A percentile compares a stretch with the other conserved stretches of the same genome.
phyloP scores from a whole-genome alignment of 768 basidiomycete species.

The Mycena leptocephala region DNA sequence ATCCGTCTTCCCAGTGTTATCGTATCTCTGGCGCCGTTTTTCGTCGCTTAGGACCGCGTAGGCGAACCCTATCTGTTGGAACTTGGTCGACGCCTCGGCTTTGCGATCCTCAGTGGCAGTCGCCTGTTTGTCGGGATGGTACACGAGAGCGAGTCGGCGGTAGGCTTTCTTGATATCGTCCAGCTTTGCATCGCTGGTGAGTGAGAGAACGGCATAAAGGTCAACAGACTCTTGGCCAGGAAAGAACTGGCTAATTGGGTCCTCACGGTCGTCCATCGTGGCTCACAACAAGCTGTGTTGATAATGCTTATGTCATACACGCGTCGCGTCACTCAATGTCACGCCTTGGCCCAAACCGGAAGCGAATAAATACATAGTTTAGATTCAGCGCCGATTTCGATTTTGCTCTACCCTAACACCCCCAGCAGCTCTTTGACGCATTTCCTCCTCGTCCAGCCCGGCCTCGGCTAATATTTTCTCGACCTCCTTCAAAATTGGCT shows the following conservation, averaged over 20 bases:
- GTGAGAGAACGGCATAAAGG: constrained; percentile 82
- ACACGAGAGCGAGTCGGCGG: constrained; percentile 83
- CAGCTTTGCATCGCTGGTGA: constrained; percentile 67
- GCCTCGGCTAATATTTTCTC: constrained; percentile 89
- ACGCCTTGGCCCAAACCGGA: neutral
- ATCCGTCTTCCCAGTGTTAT: constrained; percentile 88
- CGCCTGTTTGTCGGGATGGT: constrained; percentile 94
- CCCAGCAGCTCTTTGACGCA: constrained; percentile 70
- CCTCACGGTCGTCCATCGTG: constrained; percentile 76
- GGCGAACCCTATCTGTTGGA: constrained; percentile 95
- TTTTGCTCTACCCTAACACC: constrained; percentile 63
- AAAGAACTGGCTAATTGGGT: constrained; percentile 86
- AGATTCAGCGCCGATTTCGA: constrained; percentile 61
- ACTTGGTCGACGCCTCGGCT: constrained; percentile 81
- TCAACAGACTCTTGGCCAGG: constrained; percentile 80
- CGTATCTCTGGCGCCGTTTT: constrained; percentile 83
- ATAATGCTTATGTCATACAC: constrained; percentile 31
- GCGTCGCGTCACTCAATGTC: constrained; percentile 27
- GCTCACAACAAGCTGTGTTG: constrained; percentile 8
- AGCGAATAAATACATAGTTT: neutral
- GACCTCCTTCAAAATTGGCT: constrained; percentile 86
- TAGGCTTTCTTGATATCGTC: constrained; percentile 91
- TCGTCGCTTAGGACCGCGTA: constrained; percentile 92
- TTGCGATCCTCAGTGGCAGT: constrained; percentile 72
- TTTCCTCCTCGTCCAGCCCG: constrained; percentile 88